These are phyloP conservation scores for Extremus antarcticus DNA, from an alignment of 495 filamentous ascomycete species.

Conservation along the genomic window DNA sequence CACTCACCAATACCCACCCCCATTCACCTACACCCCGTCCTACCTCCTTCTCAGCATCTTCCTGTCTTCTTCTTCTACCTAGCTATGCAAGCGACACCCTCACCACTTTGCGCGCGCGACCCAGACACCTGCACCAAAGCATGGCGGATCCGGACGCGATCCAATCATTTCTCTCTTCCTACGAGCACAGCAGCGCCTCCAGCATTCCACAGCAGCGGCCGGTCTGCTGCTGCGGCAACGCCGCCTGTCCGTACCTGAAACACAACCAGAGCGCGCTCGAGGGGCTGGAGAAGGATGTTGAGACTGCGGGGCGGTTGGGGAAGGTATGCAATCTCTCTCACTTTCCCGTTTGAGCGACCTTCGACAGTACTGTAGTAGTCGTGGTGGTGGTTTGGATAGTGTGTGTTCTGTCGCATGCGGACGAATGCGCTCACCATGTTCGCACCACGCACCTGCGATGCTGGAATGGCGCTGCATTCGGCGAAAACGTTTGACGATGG, in stretches of 20 bases:
- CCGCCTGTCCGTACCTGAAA: constrained; percentile 67
- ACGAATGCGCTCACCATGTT: neutral
- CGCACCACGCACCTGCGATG: neutral
- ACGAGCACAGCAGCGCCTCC: constrained; percentile 3
- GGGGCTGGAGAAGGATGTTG: constrained; percentile 75
- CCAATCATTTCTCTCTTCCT: constrained; percentile 14
- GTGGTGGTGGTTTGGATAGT: neutral
- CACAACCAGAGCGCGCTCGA: constrained; percentile 68
- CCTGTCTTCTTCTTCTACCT: neutral
- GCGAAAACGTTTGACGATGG: neutral
- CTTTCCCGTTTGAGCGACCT: neutral
- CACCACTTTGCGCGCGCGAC: neutral
- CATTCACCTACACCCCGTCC: neutral
- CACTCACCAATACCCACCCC: neutral
- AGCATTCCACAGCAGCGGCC: constrained; percentile 2
- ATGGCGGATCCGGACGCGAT: constrained; percentile 6
- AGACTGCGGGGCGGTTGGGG: constrained; percentile 71
- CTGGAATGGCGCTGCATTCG: constrained; percentile 7
- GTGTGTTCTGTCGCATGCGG: neutral
- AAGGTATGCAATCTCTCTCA: constrained; percentile 50
- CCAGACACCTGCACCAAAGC: neutral
- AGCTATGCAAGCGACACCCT: neutral
- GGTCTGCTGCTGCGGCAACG: constrained; percentile 72
- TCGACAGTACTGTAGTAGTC: neutral
- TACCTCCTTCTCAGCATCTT: neutral